Evolutionary conservation across 2,329 filamentous ascomycete genomes (phyloP).

Genomic region (Talaromyces albobiverticillius): DNA sequence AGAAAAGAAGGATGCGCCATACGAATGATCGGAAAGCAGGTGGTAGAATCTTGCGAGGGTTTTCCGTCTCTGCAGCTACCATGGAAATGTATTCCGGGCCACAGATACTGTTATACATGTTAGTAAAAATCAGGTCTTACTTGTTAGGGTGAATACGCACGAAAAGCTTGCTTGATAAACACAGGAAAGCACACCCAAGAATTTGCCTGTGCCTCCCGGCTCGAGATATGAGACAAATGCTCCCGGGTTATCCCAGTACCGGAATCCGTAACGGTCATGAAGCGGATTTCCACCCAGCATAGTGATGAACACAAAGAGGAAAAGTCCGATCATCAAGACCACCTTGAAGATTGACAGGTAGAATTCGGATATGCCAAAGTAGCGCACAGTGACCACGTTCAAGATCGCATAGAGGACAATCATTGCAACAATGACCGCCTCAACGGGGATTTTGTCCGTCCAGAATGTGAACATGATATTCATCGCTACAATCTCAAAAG

Average conservation of each 20-base stretch:
- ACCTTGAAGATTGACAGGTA: constrained; percentile 62
- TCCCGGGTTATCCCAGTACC: constrained; percentile 61
- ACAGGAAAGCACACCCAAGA: constrained; percentile 62
- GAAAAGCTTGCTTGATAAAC: constrained; percentile 72
- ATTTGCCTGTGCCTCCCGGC: constrained; percentile 45
- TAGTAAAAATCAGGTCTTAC: constrained; percentile 28
- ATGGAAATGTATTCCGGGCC: constrained; percentile 72
- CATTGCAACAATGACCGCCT: constrained; percentile 61
- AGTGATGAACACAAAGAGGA: constrained; percentile 17
- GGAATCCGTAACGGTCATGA: constrained; percentile 57
- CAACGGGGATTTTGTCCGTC: constrained; percentile 37
- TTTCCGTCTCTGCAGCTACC: constrained; percentile 71
- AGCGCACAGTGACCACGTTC: constrained; percentile 56
- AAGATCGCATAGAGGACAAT: constrained; percentile 58
- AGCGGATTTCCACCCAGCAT: constrained; percentile 29
- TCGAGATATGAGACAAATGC: constrained; percentile 48
- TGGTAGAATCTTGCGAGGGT: constrained; percentile 69
- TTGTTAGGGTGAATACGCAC: constrained; percentile 33
- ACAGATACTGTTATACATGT: constrained; percentile 41
- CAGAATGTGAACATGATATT: constrained; percentile 6
- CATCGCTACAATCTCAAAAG: constrained; percentile 12
- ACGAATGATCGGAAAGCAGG: constrained; percentile 73
- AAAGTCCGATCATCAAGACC: constrained; percentile 51
- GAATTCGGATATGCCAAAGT: constrained; percentile 62
- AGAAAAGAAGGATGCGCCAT: constrained; percentile 75